These are phyloP conservation scores for Nigrospora osmanthi DNA, from an alignment of 2,329 filamentous ascomycete genomes.

Conservation along the genomic window DNA sequence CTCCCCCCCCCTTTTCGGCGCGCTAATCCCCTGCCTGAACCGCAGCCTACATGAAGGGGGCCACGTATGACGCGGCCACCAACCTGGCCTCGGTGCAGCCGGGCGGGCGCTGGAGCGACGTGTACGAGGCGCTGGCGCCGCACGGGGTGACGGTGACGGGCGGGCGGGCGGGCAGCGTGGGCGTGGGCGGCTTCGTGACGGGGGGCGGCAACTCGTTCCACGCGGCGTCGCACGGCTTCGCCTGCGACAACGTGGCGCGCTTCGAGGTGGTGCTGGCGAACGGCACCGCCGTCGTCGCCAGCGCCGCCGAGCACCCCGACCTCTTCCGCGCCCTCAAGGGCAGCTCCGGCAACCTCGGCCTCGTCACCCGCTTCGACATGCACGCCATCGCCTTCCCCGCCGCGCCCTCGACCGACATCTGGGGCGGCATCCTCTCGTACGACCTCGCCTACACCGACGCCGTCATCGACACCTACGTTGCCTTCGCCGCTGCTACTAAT, in stretches of 20 bases:
- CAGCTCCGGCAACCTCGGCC: slow-evolving; percentile 36
- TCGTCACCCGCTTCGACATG: slow-evolving; percentile 22
- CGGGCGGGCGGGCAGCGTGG: slow-evolving; percentile 14
- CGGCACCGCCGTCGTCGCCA: slow-evolving; percentile 32
- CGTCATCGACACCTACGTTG: slow-evolving; percentile 7
- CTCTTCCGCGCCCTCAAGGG: slow-evolving; percentile 36
- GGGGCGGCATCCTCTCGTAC: slow-evolving; percentile 9
- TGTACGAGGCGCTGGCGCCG: slow-evolving; percentile 9
- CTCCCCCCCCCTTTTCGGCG: too few relatives aligned
- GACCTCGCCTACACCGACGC: background rate
- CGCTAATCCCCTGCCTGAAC: too few relatives aligned
- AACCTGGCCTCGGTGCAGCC: slow-evolving; percentile 20
- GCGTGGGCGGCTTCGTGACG: slow-evolving; percentile 15
- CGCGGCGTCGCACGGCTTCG: slow-evolving; percentile 27
- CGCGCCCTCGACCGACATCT: slow-evolving; percentile 3
- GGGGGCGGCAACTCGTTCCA: slow-evolving; percentile 16
- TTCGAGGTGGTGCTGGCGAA: slow-evolving; percentile 34
- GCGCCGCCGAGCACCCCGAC: slow-evolving; percentile 24
- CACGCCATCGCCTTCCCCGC: slow-evolving; percentile 4
- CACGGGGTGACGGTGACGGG: slow-evolving; percentile 10
- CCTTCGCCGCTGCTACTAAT: slow-evolving; percentile 6
- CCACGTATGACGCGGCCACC: slow-evolving; percentile 16
- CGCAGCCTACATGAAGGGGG: slow-evolving; percentile 15
- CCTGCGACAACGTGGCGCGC: slow-evolving; percentile 33
- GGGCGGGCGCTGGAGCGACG: slow-evolving; percentile 13